Conservation (phyloP, 306 rosid genomes). For the Cucumis cinereus region DNA sequence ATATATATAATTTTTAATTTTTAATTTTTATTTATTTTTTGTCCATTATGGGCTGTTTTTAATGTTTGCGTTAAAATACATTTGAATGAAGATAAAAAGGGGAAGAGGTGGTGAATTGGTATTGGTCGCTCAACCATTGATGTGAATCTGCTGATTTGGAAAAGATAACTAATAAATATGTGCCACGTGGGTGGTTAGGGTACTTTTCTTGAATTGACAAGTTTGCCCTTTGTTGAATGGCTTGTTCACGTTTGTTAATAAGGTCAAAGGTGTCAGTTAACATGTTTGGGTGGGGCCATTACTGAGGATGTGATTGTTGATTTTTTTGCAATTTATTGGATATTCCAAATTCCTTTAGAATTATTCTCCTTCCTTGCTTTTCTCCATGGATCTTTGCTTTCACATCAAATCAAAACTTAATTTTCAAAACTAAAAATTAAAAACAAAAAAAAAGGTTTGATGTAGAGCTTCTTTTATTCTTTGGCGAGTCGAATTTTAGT, state of each 20-base stretch:
- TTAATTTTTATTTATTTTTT: neutral
- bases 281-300: no score
- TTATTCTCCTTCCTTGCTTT: neutral
- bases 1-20: no score
- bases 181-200: neutral
- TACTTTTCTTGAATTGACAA: neutral
- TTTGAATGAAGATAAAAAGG: no score
- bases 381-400: neutral
- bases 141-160: no score
- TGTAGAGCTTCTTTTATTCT: no score
- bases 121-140: no score
- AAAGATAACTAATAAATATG: neutral
- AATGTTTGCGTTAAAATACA: neutral
- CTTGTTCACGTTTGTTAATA: neutral
- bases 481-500: no score
- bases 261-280: neutral
- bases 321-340: neutral
- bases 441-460: no score
- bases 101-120: no score
- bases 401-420: no score
- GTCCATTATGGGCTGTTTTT: neutral
- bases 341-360: constrained; percentile 4
- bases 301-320: neutral
- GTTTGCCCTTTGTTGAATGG: neutral
- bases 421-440: no score